These are phyloP conservation scores for Hansenula sp. DNA, from an alignment of 1,139 yeast genomes.

Conservation along the genomic window DNA sequence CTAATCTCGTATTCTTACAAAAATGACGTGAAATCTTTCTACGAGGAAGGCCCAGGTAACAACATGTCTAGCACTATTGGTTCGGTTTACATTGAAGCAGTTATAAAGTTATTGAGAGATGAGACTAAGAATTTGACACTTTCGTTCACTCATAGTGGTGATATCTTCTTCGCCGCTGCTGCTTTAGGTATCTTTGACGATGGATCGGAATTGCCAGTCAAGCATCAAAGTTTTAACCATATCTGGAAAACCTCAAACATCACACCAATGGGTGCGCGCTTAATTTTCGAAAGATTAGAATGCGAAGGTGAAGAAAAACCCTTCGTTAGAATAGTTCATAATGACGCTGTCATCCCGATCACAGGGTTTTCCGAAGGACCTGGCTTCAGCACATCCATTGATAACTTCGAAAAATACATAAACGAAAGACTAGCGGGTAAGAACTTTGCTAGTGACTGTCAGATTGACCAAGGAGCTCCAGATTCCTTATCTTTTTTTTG, in stretches of 20 bases:
- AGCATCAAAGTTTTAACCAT: conserved; percentile 35
- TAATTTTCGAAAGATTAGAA: conserved; percentile 43
- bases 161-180: conserved; percentile 26
- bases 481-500: conserved; percentile 12
- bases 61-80: conserved; percentile 41
- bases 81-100: conserved; percentile 45
- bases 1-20: conserved; percentile 40
- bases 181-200: conserved; percentile 40
- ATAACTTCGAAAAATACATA: conserved; percentile 24
- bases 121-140: conserved; percentile 9
- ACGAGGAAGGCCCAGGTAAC: conserved; percentile 48
- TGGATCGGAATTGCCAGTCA: conserved; percentile 23
- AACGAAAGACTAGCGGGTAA: conserved; percentile 9
- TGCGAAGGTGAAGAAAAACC: conserved; percentile 25
- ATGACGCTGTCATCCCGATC: conserved; percentile 56
- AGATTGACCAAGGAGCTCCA: conserved; percentile 10
- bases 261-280: conserved; percentile 54
- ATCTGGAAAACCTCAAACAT: conserved; percentile 44
- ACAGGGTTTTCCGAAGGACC: conserved; percentile 46
- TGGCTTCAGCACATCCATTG: conserved; percentile 41
- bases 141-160: conserved; percentile 18
- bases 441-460: conserved; percentile 14
- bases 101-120: conserved; percentile 35
- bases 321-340: conserved; percentile 43
- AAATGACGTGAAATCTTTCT: conserved; percentile 41